Evolutionary conservation across 495 filamentous ascomycete genomes (phyloP).

Genomic region (Talaromyces trachyspermus): DNA sequence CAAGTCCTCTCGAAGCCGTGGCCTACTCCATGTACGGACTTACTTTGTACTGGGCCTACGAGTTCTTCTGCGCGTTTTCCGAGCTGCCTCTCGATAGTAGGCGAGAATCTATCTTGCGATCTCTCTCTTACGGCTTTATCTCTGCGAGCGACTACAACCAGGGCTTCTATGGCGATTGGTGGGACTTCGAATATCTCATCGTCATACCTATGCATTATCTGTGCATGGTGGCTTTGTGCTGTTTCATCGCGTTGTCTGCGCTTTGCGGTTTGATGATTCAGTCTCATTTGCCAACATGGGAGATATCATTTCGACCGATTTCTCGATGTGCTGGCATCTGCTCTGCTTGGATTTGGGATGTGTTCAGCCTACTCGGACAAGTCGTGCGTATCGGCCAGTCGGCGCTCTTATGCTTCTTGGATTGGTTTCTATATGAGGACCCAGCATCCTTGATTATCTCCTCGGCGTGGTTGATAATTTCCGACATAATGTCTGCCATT

Average conservation of each 20-base stretch:
- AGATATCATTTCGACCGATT: neutral
- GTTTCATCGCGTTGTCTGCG: neutral
- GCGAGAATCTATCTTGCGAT: too few relatives aligned
- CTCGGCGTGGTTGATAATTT: neutral
- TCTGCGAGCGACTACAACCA: neutral
- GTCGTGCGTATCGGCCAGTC: neutral
- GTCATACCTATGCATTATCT: neutral
- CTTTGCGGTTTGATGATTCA: slow-evolving; percentile 4
- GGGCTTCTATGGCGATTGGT: neutral
- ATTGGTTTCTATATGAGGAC: neutral
- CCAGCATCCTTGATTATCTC: neutral
- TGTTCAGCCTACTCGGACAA: neutral
- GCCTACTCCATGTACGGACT: neutral
- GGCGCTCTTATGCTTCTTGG: neutral
- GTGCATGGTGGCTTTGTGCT: neutral
- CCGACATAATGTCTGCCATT: neutral
- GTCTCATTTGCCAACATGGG: neutral
- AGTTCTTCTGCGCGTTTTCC: neutral
- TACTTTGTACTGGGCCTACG: neutral
- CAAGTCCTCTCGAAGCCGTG: neutral
- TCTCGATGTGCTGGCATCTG: neutral
- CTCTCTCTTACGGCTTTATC: neutral
- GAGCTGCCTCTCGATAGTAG: neutral
- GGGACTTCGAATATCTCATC: neutral
- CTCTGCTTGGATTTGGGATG: too few relatives aligned